These are phyloP conservation scores for Leccinellum albellum DNA, from an alignment of 768 basidiomycete species.

Conservation along the genomic window DNA sequence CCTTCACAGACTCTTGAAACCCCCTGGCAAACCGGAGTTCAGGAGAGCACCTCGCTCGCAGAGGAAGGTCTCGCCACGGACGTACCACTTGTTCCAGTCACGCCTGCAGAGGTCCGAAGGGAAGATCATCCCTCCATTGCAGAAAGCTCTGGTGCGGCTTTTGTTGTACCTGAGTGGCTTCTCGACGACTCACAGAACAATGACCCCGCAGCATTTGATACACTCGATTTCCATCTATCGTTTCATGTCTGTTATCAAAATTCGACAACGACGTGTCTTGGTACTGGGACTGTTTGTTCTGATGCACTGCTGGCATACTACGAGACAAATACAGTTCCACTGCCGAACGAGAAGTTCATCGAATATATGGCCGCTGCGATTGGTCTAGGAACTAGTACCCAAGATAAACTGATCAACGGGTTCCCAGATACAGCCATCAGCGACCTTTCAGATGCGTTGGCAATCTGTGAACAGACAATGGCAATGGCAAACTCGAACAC, in stretches of 20 bases:
- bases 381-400: no score
- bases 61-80: not conserved
- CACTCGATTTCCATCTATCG: no score
- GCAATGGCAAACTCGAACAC: no score
- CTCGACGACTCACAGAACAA: no score
- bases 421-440: not conserved
- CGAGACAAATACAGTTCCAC: no score
- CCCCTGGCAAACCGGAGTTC: not conserved
- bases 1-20: not conserved
- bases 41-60: not conserved
- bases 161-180: no score
- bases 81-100: not conserved
- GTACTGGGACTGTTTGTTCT: not conserved
- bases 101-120: no score
- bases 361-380: not conserved
- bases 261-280: not conserved
- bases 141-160: not conserved
- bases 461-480: not conserved
- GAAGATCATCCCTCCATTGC: no score
- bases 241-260: not conserved
- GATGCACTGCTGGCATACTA: not conserved
- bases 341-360: no score
- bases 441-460: not conserved
- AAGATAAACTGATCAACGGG: not conserved
- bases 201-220: no score